A percentile compares a stretch with the other conserved stretches of the same genome.
Conservation (phyloP, 1,139 yeast species). For the Taphrina communis region DNA sequence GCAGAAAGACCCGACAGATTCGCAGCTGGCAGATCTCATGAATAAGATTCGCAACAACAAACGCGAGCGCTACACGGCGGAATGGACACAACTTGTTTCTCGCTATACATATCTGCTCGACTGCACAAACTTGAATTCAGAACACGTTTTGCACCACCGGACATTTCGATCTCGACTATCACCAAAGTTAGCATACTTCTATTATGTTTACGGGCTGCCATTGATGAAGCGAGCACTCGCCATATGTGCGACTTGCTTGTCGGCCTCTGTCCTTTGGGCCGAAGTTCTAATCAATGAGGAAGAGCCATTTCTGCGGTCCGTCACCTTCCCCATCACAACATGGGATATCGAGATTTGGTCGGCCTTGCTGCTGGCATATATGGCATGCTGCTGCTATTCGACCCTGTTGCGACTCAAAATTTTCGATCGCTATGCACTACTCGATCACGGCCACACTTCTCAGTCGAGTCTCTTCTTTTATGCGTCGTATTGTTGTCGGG, state of each 20-base stretch:
- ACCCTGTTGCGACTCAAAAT: constrained; percentile 71
- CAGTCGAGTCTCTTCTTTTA: constrained; percentile 77
- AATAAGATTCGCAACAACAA: constrained; percentile 18
- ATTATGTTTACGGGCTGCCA: constrained; percentile 59
- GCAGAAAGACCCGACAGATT: constrained; percentile 11
- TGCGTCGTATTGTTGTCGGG: constrained; percentile 78
- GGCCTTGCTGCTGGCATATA: constrained; percentile 63
- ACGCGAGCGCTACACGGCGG: constrained; percentile 45
- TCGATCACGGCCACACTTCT: constrained; percentile 66
- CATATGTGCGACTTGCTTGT: constrained; percentile 55
- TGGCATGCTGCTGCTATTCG: constrained; percentile 69
- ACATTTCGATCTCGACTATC: constrained; percentile 52
- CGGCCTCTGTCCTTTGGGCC: constrained; percentile 68
- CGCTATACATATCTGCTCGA: constrained; percentile 48
- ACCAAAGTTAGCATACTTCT: constrained; percentile 54
- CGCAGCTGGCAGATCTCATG: constrained; percentile 18
- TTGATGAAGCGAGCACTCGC: constrained; percentile 55
- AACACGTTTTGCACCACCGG: constrained; percentile 48
- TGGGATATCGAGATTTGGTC: constrained; percentile 58
- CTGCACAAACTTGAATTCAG: constrained; percentile 53
- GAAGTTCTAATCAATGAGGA: constrained; percentile 61
- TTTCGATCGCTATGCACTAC: constrained; percentile 78
- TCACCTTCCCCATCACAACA: constrained; percentile 17
- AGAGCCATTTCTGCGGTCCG: constrained; percentile 22
- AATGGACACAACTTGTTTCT: constrained; percentile 54